These are phyloP conservation scores for Candida tallmaniae DNA, from an alignment of 805 yeast species.

Conservation along the genomic window DNA sequence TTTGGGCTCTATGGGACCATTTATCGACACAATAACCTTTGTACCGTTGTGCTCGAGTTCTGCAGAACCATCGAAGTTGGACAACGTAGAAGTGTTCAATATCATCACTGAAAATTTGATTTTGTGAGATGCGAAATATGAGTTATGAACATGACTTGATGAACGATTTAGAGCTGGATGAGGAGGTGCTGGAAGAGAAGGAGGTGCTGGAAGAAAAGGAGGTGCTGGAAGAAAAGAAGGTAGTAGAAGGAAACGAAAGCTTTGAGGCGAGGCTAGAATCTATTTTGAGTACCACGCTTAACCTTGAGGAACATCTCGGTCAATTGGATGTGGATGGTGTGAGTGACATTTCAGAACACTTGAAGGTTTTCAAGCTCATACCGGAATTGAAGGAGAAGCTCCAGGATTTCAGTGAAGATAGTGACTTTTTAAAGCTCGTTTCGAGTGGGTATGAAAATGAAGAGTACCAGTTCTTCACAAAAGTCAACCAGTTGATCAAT, in stretches of 20 bases:
- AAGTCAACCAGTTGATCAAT: conserved; percentile 51
- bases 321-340: conserved; percentile 16
- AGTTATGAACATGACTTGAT: conserved; percentile 40
- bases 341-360: conserved; percentile 18
- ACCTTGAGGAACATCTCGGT: conserved; percentile 8
- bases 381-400: conserved; percentile 20
- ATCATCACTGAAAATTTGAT: conserved; percentile 5
- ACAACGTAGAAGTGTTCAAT: conserved; percentile 31
- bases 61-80: conserved; percentile 80
- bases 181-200: conserved; percentile 6
- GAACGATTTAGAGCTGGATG: conserved; percentile 29
- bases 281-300: conserved; percentile 10
- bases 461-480: conserved; percentile 49
- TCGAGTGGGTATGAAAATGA: conserved; percentile 23
- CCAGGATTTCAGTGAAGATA: conserved; percentile 18
- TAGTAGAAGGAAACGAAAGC: conserved; percentile 2
- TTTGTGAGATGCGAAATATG: conserved; percentile 8
- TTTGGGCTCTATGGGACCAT: conserved; percentile 89
- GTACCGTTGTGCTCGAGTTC: conserved; percentile 47
- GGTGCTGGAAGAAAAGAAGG: conserved; percentile 1
- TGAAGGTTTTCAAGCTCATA: conserved; percentile 18
- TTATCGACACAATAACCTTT: conserved; percentile 66
- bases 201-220: conserved; percentile 2
- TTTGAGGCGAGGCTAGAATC: background rate
- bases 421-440: conserved; percentile 28